These are phyloP conservation scores for Nitzschia sp. DNA, from an alignment of 108 stramenopile genomes.

Conservation along the genomic window DNA sequence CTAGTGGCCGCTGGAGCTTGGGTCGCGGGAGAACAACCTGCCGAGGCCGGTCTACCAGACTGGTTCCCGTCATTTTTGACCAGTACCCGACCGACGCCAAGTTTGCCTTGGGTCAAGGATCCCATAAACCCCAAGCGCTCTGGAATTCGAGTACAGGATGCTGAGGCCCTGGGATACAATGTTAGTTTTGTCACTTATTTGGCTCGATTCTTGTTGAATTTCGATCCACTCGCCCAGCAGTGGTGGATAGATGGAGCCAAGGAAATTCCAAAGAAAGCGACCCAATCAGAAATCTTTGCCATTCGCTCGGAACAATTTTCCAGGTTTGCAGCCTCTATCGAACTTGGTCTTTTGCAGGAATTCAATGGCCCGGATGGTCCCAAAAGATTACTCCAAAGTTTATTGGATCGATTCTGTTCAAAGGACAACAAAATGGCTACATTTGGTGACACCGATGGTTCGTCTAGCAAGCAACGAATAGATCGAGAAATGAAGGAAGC, in stretches of 20 bases:
- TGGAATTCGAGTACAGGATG: slow-evolving; percentile 57
- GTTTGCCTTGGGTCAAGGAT: slow-evolving; percentile 20
- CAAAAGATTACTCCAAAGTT: slow-evolving; percentile 26
- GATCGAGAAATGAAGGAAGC: slow-evolving; percentile 45
- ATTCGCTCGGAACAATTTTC: slow-evolving; percentile 47
- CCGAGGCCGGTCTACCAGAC: not conserved
- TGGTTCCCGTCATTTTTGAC: not conserved
- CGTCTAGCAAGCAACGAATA: not conserved
- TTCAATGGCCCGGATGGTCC: slow-evolving; percentile 55
- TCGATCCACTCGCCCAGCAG: slow-evolving; percentile 32
- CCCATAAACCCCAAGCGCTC: slow-evolving; percentile 68
- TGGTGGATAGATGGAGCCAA: slow-evolving; percentile 26
- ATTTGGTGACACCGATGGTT: not conserved
- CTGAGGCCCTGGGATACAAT: slow-evolving; percentile 49
- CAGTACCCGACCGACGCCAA: not conserved
- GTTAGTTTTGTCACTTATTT: slow-evolving; percentile 41
- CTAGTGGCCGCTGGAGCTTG: not conserved
- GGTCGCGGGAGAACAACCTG: no score
- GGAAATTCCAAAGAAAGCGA: slow-evolving; percentile 13
- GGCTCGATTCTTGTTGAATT: slow-evolving; percentile 42
- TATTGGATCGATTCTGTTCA: slow-evolving; percentile 35
- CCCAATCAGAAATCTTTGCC: slow-evolving; percentile 8
- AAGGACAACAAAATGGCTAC: not conserved
- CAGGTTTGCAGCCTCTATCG: slow-evolving; percentile 56
- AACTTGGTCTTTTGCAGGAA: slow-evolving; percentile 51